These are phyloP conservation scores for Colletotrichum sidae DNA, from an alignment of 2,329 filamentous ascomycete species.

Conservation along the genomic window DNA sequence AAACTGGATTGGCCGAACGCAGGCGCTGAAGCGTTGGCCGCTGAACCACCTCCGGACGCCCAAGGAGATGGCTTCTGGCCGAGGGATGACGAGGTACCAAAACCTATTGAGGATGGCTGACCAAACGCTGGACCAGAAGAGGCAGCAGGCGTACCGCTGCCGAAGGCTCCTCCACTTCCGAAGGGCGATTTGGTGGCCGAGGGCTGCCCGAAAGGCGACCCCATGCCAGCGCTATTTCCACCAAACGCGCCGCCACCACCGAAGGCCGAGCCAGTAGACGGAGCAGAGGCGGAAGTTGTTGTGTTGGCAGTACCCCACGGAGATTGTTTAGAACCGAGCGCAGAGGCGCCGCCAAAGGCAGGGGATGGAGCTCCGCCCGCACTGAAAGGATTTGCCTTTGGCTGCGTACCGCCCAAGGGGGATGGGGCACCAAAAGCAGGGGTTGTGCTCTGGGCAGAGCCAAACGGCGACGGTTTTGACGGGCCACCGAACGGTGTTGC, in stretches of 20 bases:
- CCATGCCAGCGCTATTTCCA: slow-evolving; percentile 49
- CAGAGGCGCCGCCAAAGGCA: slow-evolving; percentile 60
- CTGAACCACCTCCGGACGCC: slow-evolving; percentile 51
- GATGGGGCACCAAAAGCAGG: slow-evolving; percentile 41
- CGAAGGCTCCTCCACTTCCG: slow-evolving; percentile 24
- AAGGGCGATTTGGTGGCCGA: slow-evolving; percentile 44
- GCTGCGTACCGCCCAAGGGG: slow-evolving; percentile 54
- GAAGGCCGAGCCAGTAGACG: slow-evolving; percentile 50
- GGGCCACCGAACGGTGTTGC: slow-evolving; percentile 46
- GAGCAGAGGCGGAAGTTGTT: slow-evolving; percentile 37
- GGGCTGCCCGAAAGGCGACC: slow-evolving; percentile 62
- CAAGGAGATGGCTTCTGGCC: slow-evolving; percentile 65
- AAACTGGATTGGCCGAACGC: slow-evolving; percentile 69
- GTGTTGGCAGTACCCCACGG: slow-evolving; percentile 57
- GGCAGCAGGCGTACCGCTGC: slow-evolving; percentile 37
- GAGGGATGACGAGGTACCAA: slow-evolving; percentile 63
- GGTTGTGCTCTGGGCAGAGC: slow-evolving; percentile 38
- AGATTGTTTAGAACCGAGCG: slow-evolving; percentile 63
- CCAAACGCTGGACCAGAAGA: slow-evolving; percentile 49
- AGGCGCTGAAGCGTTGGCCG: slow-evolving; percentile 50
- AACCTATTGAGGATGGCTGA: slow-evolving; percentile 51
- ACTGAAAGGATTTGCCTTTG: slow-evolving; percentile 37
- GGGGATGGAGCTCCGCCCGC: slow-evolving; percentile 45
- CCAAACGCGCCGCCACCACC: slow-evolving; percentile 49
- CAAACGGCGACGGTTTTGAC: slow-evolving; percentile 12